Conservation (phyloP, 1,284 basidiomycete genomes). For the Abortiporus biennis region DNA sequence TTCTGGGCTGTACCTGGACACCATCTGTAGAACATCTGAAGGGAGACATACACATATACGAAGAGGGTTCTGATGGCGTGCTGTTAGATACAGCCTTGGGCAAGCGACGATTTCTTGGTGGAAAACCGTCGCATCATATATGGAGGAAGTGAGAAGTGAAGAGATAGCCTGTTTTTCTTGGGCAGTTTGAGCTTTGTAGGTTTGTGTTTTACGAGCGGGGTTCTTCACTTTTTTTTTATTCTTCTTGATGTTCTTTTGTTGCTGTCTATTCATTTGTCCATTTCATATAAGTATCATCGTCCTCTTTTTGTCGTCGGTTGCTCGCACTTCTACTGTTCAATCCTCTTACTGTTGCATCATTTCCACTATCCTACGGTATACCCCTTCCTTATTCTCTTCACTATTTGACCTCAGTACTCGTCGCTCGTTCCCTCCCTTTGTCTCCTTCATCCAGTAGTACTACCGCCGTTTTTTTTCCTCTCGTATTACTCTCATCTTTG, state of each 20-base stretch:
- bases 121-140: neutral
- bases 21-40: constrained; percentile 58
- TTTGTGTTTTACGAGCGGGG: neutral
- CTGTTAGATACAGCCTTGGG: too few species aligned
- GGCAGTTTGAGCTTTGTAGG: neutral
- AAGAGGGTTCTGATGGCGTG: neutral
- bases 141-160: neutral
- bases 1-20: constrained; percentile 94
- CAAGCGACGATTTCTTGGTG: neutral
- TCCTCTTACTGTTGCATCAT: too few species aligned
- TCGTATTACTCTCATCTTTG: neutral
- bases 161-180: neutral
- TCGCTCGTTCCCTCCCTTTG: too few species aligned
- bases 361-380: too few species aligned
- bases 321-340: too few species aligned
- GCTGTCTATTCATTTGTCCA: neutral
- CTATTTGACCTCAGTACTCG: too few species aligned
- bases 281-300: neutral
- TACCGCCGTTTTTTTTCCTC: too few species aligned
- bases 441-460: too few species aligned
- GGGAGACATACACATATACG: neutral
- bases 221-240: neutral
- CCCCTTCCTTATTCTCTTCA: too few species aligned
- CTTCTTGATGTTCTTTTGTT: neutral
- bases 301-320: too few species aligned